A percentile compares a stretch with the other conserved stretches of the same genome.
phyloP scores from a whole-genome alignment of 2,329 filamentous ascomycete species.

The Metarhizium sp. region DNA sequence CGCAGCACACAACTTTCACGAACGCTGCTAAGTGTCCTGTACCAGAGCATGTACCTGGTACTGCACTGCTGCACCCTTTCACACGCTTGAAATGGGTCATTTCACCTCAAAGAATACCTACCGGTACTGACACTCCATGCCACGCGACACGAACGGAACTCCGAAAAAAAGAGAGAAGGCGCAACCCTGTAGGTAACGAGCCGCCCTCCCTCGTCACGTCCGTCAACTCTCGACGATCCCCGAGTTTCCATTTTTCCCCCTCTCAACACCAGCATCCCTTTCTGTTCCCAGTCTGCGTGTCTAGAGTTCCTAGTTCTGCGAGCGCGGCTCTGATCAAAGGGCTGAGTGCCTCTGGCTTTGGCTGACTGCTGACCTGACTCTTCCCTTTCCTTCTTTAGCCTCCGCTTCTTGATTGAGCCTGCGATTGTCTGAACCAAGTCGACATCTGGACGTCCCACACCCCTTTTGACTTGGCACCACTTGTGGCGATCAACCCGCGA shows the following conservation, averaged over 20 bases:
- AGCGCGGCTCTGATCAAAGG: not conserved
- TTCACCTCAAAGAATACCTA: not conserved
- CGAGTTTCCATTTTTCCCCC: not conserved
- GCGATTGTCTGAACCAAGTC: not conserved
- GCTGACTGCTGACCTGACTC: not conserved
- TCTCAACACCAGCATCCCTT: not conserved
- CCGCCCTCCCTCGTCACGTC: not conserved
- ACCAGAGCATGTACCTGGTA: not conserved
- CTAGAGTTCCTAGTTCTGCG: not conserved
- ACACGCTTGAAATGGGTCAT: not conserved
- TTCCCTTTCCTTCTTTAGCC: not conserved
- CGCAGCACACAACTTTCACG: not conserved
- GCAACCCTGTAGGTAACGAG: not conserved
- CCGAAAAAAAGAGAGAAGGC: not conserved
- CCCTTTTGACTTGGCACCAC: not conserved
- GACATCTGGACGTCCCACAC: not conserved
- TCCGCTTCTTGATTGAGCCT: not conserved
- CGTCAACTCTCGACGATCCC: not conserved
- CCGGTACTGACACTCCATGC: not conserved
- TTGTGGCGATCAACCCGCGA: not conserved
- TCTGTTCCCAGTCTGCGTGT: not conserved
- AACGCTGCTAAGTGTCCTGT: not conserved
- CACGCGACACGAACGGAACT: slow-evolving; percentile 1
- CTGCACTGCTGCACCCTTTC: not conserved
- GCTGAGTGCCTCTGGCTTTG: not conserved